Evolutionary conservation across 495 filamentous ascomycete species (phyloP).

Genomic region (Viridothelium virens): DNA sequence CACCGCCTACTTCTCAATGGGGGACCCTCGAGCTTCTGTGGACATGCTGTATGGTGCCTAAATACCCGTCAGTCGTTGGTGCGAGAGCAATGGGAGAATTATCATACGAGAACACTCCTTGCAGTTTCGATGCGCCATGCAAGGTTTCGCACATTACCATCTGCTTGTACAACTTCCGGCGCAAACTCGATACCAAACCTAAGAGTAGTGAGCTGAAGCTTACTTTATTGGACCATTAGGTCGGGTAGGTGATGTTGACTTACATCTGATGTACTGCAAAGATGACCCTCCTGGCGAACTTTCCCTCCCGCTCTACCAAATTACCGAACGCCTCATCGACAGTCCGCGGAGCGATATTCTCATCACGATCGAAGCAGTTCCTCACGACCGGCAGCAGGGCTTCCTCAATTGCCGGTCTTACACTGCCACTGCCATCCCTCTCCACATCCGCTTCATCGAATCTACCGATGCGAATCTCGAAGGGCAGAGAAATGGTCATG

Average conservation of each 20-base stretch:
- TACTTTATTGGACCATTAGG: background rate
- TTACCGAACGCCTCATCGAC: conserved; percentile 75
- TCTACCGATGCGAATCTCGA: conserved; percentile 74
- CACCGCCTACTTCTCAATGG: background rate
- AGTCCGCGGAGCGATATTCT: conserved; percentile 78
- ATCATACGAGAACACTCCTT: conserved; percentile 68
- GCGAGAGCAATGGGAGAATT: background rate
- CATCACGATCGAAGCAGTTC: conserved; percentile 88
- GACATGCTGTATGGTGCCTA: conserved; percentile 9
- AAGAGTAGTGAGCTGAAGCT: background rate
- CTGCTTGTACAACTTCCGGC: conserved; percentile 82
- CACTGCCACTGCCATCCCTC: conserved; percentile 41
- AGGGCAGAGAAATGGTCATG: conserved; percentile 90
- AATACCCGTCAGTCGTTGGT: background rate
- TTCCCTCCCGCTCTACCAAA: conserved; percentile 74
- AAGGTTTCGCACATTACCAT: conserved; percentile 84
- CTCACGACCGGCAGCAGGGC: conserved; percentile 73
- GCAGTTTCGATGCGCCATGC: conserved; percentile 95
- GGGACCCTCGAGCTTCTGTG: background rate
- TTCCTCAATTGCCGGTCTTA: conserved; percentile 58
- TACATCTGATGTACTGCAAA: conserved; percentile 92
- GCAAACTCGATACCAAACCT: conserved; percentile 92
- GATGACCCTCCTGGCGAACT: conserved; percentile 79
- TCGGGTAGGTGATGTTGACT: conserved; percentile 17
- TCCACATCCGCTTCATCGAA: conserved; percentile 62